Evolutionary conservation across 371 early-diverging fungal genomes (phyloP).

Genomic region (Circinella umbellata): DNA sequence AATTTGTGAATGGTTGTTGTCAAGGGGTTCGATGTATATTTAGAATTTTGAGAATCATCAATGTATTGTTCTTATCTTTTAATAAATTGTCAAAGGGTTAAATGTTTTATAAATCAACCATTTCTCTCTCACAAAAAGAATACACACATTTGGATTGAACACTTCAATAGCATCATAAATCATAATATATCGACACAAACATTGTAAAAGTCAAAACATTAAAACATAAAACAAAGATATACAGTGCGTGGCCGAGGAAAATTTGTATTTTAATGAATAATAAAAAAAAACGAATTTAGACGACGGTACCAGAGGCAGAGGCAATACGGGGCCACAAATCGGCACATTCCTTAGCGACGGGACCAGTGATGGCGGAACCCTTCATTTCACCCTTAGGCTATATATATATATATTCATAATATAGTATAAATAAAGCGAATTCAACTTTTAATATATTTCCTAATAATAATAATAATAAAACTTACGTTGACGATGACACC

Average conservation of each 20-base stretch:
- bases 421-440: constrained; percentile 15
- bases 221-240: background rate
- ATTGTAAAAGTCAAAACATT: background rate
- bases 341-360: constrained; percentile 99
- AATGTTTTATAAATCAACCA: too few relatives aligned
- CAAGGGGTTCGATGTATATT: too few relatives aligned
- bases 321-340: constrained; percentile 99
- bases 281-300: constrained; percentile 31
- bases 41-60: too few relatives aligned
- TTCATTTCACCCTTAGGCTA: constrained; percentile 99
- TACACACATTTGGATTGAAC: too few relatives aligned
- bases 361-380: constrained; percentile 99
- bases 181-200: background rate
- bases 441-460: background rate
- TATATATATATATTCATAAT: too few relatives aligned
- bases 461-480: background rate
- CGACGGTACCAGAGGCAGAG: constrained; percentile 94
- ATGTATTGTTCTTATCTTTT: too few relatives aligned
- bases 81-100: too few relatives aligned
- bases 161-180: too few relatives aligned
- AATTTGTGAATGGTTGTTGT: too few relatives aligned
- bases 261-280: background rate
- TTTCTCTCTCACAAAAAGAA: too few relatives aligned
- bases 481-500: constrained; percentile 54
- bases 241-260: constrained; percentile 6